These are phyloP conservation scores for Russula emetica DNA, from an alignment of 768 basidiomycete species.

Conservation along the genomic window DNA sequence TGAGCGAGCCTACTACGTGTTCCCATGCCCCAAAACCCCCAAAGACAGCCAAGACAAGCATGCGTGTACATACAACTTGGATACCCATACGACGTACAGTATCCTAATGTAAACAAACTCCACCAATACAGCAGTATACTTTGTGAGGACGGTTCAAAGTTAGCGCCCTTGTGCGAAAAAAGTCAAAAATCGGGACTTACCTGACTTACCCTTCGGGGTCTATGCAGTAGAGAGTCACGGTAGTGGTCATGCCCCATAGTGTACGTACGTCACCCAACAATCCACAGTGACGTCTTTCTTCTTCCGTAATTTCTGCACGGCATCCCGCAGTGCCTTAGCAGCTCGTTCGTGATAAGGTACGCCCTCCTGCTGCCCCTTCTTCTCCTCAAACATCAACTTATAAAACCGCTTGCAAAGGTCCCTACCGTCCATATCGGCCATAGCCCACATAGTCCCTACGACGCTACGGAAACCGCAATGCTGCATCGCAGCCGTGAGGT, in stretches of 20 bases:
- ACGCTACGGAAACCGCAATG: constrained; percentile 22
- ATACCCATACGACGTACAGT: neutral
- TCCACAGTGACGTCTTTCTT: constrained; percentile 5
- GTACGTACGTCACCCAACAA: constrained; percentile 23
- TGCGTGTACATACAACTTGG: neutral
- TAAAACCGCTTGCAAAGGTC: constrained; percentile 17
- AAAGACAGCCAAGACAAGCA: neutral
- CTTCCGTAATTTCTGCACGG: constrained; percentile 10
- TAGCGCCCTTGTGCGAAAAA: neutral
- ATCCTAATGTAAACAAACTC: neutral
- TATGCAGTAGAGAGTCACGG: neutral
- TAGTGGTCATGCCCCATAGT: constrained; percentile 14
- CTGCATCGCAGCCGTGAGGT: constrained; percentile 25
- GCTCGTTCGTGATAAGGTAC: neutral
- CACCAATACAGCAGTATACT: neutral
- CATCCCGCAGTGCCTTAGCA: constrained; percentile 5
- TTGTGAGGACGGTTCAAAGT: neutral
- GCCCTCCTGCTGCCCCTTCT: neutral
- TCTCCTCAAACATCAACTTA: constrained; percentile 1
- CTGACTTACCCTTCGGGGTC: neutral
- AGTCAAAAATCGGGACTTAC: neutral
- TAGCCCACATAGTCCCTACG: constrained; percentile 21
- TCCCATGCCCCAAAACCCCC: neutral
- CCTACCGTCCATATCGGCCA: constrained; percentile 23
- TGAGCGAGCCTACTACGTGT: neutral